These are phyloP conservation scores for Setaria italica DNA, from an alignment of 202 grass and related monocot species.

Conservation along the genomic window DNA sequence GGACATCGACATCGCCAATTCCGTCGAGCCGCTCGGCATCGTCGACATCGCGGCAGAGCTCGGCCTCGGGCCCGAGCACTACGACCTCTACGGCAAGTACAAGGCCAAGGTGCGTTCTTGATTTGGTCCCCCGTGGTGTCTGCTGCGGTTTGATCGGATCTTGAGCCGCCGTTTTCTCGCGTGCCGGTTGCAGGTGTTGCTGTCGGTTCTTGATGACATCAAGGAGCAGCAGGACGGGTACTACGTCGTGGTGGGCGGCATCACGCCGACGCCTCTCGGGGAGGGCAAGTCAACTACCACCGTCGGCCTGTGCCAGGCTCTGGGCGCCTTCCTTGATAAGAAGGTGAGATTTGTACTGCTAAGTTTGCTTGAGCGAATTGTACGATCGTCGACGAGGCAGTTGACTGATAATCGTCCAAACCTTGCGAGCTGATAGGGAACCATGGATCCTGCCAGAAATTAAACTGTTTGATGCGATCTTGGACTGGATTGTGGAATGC, in stretches of 20 bases:
- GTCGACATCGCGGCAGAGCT: conserved; percentile 73
- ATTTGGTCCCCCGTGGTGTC: not conserved
- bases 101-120: conserved; percentile 87
- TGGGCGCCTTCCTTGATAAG: conserved; percentile 94
- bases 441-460: not conserved
- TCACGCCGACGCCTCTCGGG: conserved; percentile 94
- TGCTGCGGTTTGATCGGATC: conserved; percentile 22
- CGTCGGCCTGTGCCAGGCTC: conserved; percentile 87
- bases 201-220: conserved; percentile 72
- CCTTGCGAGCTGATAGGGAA: not conserved
- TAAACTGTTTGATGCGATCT: not conserved
- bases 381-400: not conserved
- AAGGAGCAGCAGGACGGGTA: conserved; percentile 82
- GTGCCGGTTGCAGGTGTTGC: conserved; percentile 65
- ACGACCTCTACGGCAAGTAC: conserved; percentile 96
- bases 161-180: not conserved
- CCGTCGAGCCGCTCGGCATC: conserved; percentile 79
- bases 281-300: conserved; percentile 98
- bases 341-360: conserved; percentile 54
- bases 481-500: conserved; percentile 3
- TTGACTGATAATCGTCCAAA: not conserved
- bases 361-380: not conserved
- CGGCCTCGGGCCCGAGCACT: conserved; percentile 75
- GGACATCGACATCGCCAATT: conserved; percentile 99
- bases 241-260: conserved; percentile 96